Conservation (phyloP, 306 rosid species). For the Rosa lucieae region DNA sequence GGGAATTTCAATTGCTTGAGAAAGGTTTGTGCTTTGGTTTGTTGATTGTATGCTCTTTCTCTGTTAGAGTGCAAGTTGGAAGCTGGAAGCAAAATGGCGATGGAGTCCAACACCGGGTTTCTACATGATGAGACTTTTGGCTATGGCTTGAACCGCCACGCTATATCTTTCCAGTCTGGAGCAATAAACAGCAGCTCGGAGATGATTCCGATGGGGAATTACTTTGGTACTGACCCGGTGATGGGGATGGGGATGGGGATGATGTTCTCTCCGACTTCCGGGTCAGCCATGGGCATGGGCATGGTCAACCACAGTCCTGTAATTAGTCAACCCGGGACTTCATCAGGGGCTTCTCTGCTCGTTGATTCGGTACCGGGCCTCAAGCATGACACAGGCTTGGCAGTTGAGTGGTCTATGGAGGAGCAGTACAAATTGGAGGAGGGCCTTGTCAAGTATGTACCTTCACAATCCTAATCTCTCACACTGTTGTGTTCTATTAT, state of each 20-base stretch:
- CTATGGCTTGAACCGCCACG: slow-evolving; percentile 64
- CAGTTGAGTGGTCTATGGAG: slow-evolving; percentile 96
- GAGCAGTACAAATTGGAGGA: slow-evolving; percentile 87
- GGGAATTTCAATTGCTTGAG: slow-evolving; percentile 9
- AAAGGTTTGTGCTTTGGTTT: slow-evolving; percentile 8
- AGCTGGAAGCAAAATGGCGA: slow-evolving; percentile 48
- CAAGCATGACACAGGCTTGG: slow-evolving; percentile 86
- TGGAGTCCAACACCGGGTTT: slow-evolving; percentile 83
- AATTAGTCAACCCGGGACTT: slow-evolving; percentile 54
- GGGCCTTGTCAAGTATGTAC: slow-evolving; percentile 64
- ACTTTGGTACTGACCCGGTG: slow-evolving; percentile 50
- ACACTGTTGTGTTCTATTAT: not conserved
- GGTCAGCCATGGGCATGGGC: slow-evolving; percentile 21
- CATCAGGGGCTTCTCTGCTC: slow-evolving; percentile 63
- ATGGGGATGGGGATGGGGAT: slow-evolving; percentile 31
- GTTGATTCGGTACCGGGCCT: slow-evolving; percentile 85
- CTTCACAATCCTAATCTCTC: not conserved
- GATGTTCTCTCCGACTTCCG: slow-evolving; percentile 65
- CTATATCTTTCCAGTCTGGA: slow-evolving; percentile 83
- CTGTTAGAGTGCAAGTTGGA: not conserved
- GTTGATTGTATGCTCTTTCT: slow-evolving; percentile 21
- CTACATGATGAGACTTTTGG: slow-evolving; percentile 48
- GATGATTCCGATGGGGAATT: slow-evolving; percentile 78
- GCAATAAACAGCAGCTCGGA: slow-evolving; percentile 70
- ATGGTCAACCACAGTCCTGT: slow-evolving; percentile 53